Conservation (phyloP, 768 basidiomycete genomes). For the Panus rudis region DNA sequence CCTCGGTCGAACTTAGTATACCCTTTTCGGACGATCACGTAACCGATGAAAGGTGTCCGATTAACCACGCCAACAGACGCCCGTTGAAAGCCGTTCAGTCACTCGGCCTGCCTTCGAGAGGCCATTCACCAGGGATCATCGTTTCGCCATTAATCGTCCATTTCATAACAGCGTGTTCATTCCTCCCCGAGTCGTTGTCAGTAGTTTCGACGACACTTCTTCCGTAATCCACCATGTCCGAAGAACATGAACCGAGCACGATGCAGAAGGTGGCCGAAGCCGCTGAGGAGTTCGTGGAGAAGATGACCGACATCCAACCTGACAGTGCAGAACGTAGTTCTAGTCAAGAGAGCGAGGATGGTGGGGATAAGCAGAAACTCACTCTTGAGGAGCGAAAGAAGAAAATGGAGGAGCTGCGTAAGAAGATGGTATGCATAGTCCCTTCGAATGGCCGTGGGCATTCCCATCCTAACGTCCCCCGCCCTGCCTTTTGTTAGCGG, state of each 20-base stretch:
- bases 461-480: not conserved
- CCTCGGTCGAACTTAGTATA: too few species aligned
- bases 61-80: too few species aligned
- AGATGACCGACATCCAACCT: constrained; percentile 15
- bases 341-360: constrained; percentile 15
- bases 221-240: not conserved
- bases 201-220: too few species aligned
- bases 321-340: constrained; percentile 5
- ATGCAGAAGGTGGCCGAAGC: constrained; percentile 20
- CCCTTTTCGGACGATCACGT: too few species aligned
- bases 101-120: too few species aligned
- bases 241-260: constrained; percentile 3
- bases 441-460: constrained; percentile 6
- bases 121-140: too few species aligned
- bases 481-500: constrained; percentile 46
- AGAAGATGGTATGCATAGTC: constrained; percentile 61
- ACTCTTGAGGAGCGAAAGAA: constrained; percentile 69
- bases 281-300: constrained; percentile 24
- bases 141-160: too few species aligned
- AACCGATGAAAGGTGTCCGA: too few species aligned
- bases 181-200: too few species aligned
- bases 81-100: too few species aligned
- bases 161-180: too few species aligned
- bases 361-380: constrained; percentile 17
- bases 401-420: constrained; percentile 69